Base-by-base conservation (phyloP, 495 filamentous ascomycete species). In the Penicillium diatomitis region DNA sequence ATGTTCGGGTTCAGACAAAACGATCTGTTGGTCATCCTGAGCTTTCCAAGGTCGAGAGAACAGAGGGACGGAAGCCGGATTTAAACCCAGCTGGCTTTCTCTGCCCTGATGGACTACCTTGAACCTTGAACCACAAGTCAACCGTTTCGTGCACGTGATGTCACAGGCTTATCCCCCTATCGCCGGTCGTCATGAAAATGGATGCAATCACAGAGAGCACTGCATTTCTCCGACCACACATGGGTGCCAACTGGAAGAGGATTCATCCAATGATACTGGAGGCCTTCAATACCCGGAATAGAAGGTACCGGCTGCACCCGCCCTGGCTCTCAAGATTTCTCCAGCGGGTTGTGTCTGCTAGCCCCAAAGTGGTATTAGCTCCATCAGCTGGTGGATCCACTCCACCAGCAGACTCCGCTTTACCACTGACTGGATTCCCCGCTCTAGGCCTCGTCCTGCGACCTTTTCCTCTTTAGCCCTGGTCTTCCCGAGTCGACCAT, bases 241-340 rank as follows among this genome's bases (percentile, higher is more conserved):
- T 5, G 8, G 28, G 38, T 8, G 4, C 3, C 8, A 6, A 6
- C 0, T 8, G 4, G 2, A 8, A 41, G 4, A 41, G 20, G 7
- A 20, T 12, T 41, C 27, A 41, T 38, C 35, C 40, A 10, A 30
- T 30, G 30, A 34, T 45, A 20, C 20, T 20, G 20, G 20, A 20
- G 20, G 20, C 20, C 20, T 20, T 8, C 4, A 27, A 46, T 46
- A 46, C 44, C 44, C 11, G 9, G 33, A 46, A 37, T 32, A 46
- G 44, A 46, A 37, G 34, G 44, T 46, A 46, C 58, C 62, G 62
- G 60, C 56, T 64, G 60, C 62, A 68, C 54, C 64, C 64, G 60
- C 61, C 56, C 40, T 48, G 44, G 48, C 55, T 63, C 50, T 56
- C 38, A 43, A 46, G 40, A 38, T 52, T 52, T 55, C 8, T 39